Percentiles rank a stretch among this genome's conserved stretches.
phyloP scores from a whole-genome alignment of 176 grass and related monocot genomes.

The Carex scoparia region DNA sequence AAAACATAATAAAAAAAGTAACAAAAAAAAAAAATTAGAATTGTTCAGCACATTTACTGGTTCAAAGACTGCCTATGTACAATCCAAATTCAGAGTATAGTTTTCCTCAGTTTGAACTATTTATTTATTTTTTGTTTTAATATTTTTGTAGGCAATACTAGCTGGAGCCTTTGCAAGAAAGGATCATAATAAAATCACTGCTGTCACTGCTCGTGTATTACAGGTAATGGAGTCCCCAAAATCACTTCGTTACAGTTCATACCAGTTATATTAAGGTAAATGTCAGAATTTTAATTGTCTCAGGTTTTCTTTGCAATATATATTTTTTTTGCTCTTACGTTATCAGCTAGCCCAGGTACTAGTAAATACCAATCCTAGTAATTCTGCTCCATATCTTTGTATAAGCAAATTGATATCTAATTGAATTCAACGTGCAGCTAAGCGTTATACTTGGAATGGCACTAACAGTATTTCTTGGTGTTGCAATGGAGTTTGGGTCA shows the following conservation, averaged over 20 bases:
- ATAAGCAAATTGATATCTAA: background rate
- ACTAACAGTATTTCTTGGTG: constrained; percentile 55
- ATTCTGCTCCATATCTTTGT: background rate
- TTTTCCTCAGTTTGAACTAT: background rate
- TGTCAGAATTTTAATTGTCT: background rate
- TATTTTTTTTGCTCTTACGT: no score
- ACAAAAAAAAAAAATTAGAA: background rate
- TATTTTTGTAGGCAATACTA: constrained; percentile 63
- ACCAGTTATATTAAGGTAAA: background rate
- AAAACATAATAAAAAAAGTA: background rate
- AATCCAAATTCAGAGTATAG: background rate
- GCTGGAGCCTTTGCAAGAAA: constrained; percentile 79
- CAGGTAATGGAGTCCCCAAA: constrained; percentile 40
- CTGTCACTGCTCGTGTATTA: constrained; percentile 63
- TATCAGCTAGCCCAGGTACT: background rate
- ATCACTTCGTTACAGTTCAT: background rate
- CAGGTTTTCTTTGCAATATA: background rate
- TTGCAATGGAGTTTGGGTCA: constrained; percentile 51
- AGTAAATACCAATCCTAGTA: background rate
- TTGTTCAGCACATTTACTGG: background rate
- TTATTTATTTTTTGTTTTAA: background rate
- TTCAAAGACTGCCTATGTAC: background rate
- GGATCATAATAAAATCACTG: constrained; percentile 43
- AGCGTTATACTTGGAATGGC: constrained; percentile 55
- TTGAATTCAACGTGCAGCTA: constrained; percentile 38